Percentiles rank a stretch among this genome's conserved stretches.
Evolutionary conservation across 306 rosid species (phyloP).

Genomic region (Prosopis cineraria): DNA sequence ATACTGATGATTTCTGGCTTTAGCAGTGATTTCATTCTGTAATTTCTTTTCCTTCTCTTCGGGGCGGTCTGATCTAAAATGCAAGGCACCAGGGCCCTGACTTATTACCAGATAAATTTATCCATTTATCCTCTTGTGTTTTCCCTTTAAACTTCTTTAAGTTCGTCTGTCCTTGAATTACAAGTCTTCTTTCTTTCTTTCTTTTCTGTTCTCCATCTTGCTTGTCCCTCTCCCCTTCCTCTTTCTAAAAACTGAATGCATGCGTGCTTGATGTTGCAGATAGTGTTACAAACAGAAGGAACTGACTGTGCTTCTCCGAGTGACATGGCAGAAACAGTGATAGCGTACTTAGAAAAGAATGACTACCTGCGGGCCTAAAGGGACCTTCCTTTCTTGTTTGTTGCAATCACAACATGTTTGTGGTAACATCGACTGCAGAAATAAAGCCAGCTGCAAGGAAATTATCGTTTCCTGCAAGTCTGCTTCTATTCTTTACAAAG

Average conservation of each 20-base stretch:
- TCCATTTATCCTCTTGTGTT: background rate
- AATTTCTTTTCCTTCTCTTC: conserved; percentile 10
- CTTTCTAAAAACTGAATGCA: background rate
- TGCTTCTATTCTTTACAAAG: conserved; percentile 37
- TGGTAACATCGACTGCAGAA: conserved; percentile 30
- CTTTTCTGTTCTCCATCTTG: no score
- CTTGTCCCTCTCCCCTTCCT: background rate
- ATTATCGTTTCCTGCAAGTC: conserved; percentile 67
- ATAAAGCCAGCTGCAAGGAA: conserved; percentile 52
- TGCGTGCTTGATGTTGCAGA: conserved; percentile 53
- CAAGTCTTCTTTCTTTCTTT: conserved; percentile 6
- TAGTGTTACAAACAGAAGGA: conserved; percentile 64
- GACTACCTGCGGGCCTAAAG: conserved; percentile 67
- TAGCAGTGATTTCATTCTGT: background rate
- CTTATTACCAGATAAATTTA: conserved; percentile 10
- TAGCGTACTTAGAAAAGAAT: conserved; percentile 75
- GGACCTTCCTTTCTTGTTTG: conserved; percentile 32
- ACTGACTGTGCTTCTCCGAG: conserved; percentile 51
- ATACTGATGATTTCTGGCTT: conserved; percentile 20
- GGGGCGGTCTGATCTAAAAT: conserved; percentile 20
- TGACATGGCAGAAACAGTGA: conserved; percentile 69
- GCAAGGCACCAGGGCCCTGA: background rate
- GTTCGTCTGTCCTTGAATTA: background rate
- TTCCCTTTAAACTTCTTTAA: conserved; percentile 14
- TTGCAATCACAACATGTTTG: conserved; percentile 6